Percentiles rank a stretch among this genome's conserved stretches.
phyloP scores from a whole-genome alignment of 805 yeast species.

The Spathaspora hagerdaliae region DNA sequence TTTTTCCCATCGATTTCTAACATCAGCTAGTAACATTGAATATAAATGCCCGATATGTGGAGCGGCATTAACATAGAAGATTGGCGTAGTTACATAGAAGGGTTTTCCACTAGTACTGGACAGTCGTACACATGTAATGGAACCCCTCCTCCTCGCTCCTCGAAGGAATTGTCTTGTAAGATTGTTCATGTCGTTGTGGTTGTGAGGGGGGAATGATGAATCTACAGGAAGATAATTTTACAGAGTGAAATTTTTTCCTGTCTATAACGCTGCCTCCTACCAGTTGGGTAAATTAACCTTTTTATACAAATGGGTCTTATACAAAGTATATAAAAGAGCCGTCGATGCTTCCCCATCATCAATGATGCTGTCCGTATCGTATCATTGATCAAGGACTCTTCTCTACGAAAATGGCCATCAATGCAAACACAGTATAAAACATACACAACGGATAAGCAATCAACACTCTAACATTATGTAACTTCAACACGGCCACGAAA shows the following conservation, averaged over 20 bases:
- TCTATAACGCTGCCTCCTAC: too few species aligned
- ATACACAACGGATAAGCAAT: slow-evolving; percentile 90
- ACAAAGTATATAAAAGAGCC: too few species aligned
- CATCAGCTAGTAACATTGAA: slow-evolving; percentile 82
- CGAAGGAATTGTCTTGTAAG: background rate
- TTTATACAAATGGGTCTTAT: too few species aligned
- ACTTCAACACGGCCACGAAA: slow-evolving; percentile 77
- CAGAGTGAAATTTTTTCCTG: background rate
- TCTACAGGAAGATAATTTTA: too few species aligned
- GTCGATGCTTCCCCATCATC: too few species aligned
- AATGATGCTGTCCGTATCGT: too few species aligned
- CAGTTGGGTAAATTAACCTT: background rate
- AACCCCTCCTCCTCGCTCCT: background rate
- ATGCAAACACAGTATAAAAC: slow-evolving; percentile 90
- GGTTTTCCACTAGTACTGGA: slow-evolving; percentile 18
- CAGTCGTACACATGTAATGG: background rate
- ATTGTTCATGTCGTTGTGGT: background rate
- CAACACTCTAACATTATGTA: slow-evolving; percentile 80
- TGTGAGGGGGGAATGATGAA: background rate
- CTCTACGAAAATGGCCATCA: slow-evolving; percentile 85
- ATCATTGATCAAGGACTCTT: slow-evolving; percentile 11
- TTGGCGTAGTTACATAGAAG: slow-evolving; percentile 78
- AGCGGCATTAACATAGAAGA: slow-evolving; percentile 89
- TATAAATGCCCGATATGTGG: slow-evolving; percentile 95
- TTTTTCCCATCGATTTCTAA: slow-evolving; percentile 66